Conservation (phyloP, 1,139 yeast genomes). For the Taphrina pruni region DNA sequence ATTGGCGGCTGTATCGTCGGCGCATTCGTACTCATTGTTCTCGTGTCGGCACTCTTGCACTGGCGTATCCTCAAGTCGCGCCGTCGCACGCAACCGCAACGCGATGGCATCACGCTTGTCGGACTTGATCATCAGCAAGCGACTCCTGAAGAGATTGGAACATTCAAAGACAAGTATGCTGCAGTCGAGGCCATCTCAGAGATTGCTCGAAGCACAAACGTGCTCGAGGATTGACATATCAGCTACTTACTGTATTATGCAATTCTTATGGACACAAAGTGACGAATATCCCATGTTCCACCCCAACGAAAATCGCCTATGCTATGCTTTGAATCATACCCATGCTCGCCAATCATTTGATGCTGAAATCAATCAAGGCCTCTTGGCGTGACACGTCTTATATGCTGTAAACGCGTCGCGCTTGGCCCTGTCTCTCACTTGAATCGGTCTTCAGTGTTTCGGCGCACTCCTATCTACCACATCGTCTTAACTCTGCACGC, state of each 20-base stretch:
- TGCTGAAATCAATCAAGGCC: too few species aligned
- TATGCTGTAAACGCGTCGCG: too few species aligned
- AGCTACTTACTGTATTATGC: too few species aligned
- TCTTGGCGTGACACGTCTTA: too few species aligned
- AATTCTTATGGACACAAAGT: background rate
- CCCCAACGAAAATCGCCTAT: background rate
- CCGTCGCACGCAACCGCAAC: background rate
- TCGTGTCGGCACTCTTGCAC: conserved; percentile 27
- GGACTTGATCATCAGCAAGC: background rate
- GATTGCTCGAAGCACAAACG: background rate
- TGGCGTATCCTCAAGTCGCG: conserved; percentile 10
- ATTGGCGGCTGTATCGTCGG: conserved; percentile 42
- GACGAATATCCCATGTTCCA: background rate
- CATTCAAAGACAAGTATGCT: background rate
- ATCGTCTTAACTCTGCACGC: conserved; percentile 17
- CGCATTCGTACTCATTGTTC: conserved; percentile 36
- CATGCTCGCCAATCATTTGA: too few species aligned
- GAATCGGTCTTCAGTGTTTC: too few species aligned
- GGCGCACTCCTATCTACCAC: conserved; percentile 3
- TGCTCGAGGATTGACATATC: background rate
- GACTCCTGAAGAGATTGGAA: background rate
- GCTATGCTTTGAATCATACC: background rate
- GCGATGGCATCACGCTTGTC: background rate
- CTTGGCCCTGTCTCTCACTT: too few species aligned
- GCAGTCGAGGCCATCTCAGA: background rate